Percentiles rank a stretch among this genome's conserved stretches.
These are phyloP conservation scores for Globisporangium polare DNA, from an alignment of 352 stramenopile species.

Conservation along the genomic window DNA sequence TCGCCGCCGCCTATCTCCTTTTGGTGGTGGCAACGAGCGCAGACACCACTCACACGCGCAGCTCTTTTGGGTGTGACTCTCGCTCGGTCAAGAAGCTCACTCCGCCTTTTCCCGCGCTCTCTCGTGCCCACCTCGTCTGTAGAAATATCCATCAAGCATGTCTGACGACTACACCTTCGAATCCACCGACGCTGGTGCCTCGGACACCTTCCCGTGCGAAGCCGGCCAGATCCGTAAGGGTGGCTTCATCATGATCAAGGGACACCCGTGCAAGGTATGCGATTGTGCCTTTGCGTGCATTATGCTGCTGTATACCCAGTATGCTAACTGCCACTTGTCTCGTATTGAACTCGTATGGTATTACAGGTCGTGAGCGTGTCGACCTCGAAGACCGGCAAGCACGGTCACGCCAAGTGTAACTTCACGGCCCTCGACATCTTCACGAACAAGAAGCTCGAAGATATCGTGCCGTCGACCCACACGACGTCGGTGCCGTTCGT, in stretches of 20 bases:
- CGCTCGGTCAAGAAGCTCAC: slow-evolving; percentile 10
- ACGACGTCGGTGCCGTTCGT: slow-evolving; percentile 98
- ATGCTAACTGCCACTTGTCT: slow-evolving; percentile 1
- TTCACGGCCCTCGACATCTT: slow-evolving; percentile 99
- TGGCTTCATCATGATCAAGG: slow-evolving; percentile 99
- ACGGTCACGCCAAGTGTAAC: slow-evolving; percentile 99
- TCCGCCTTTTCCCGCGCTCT: slow-evolving; percentile 13
- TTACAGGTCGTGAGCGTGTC: slow-evolving; percentile 90
- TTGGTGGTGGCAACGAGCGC: slow-evolving; percentile 10
- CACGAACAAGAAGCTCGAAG: slow-evolving; percentile 99
- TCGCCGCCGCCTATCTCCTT: background rate
- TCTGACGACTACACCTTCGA: slow-evolving; percentile 88
- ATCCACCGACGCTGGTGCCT: slow-evolving; percentile 96
- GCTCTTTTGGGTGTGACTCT: background rate
- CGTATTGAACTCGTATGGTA: background rate
- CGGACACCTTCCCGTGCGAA: slow-evolving; percentile 97
- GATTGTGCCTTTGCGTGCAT: background rate
- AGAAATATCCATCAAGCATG: slow-evolving; percentile 24
- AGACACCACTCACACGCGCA: background rate
- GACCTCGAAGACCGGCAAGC: slow-evolving; percentile 99
- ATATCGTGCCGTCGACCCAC: slow-evolving; percentile 99
- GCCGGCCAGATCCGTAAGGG: slow-evolving; percentile 99
- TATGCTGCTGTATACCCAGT: background rate
- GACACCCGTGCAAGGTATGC: slow-evolving; percentile 96
- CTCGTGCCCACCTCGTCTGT: background rate